Evolutionary conservation across 164 flowering plant species (phyloP).

Genomic region (Amborella trichopoda): DNA sequence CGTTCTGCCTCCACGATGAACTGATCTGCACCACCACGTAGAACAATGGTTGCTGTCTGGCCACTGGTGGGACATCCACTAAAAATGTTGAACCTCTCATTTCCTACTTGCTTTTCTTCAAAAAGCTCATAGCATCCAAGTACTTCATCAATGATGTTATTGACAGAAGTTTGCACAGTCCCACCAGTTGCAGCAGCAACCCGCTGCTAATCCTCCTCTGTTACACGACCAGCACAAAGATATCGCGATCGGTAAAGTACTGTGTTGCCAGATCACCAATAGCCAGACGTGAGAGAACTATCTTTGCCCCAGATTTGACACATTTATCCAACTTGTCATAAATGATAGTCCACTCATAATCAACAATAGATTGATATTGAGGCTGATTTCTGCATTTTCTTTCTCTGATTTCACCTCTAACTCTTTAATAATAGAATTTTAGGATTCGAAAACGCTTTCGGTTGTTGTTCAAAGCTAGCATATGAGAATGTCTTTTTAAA

Average conservation of each 20-base stretch:
- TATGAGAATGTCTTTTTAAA: conserved; percentile 93
- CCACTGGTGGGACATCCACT: conserved; percentile 97
- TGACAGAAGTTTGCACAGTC: conserved; percentile 92
- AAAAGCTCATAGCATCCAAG: conserved; percentile 91
- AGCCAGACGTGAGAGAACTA: conserved; percentile 88
- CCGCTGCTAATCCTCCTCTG: conserved; percentile 89
- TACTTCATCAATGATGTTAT: conserved; percentile 91
- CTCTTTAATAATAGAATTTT: conserved; percentile 85
- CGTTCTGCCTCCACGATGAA: conserved; percentile 99
- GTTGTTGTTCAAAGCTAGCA: conserved; percentile 98
- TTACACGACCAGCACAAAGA: conserved; percentile 99
- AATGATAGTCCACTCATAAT: conserved; percentile 99
- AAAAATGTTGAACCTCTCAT: conserved; percentile 91
- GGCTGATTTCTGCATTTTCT: conserved; percentile 97
- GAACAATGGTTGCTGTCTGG: conserved; percentile 88
- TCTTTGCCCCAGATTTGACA: conserved; percentile 88
- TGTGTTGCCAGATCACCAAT: conserved; percentile 97
- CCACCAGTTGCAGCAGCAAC: conserved; percentile 99
- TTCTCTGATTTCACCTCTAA: conserved; percentile 97
- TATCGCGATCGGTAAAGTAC: conserved; percentile 99
- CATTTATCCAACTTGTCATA: conserved; percentile 98
- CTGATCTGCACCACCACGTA: conserved; percentile 99
- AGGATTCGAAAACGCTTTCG: conserved; percentile 80
- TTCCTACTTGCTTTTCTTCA: conserved; percentile 97
- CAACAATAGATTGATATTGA: conserved; percentile 96